Evolutionary conservation across 441 rosid genomes (phyloP), one percentile per base, ranked within the genome.

Genomic region (Pelargonium australe): DNA sequence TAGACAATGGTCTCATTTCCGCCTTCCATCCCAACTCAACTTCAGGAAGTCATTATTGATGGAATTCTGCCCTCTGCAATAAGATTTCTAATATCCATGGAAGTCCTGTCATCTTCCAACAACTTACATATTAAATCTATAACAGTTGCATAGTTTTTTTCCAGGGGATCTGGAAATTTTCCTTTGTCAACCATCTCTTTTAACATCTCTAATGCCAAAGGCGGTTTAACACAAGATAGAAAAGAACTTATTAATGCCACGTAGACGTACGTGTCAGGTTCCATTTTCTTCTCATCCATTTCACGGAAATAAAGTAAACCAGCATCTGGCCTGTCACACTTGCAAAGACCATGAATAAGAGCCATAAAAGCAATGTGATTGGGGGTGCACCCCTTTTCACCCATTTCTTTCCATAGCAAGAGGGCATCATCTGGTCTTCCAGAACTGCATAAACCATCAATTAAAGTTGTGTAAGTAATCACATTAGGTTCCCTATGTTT

Each of bases 371-470:
- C 75, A 63, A 90, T 71, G 77, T 73, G 74, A 66, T 82, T 86
- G 6, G 95, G 92, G 55, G 7, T 63, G 61, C 85, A 84, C 47
- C 79, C 84, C 72, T 76, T 82, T 19, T 65, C 63, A 72, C 49
- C 74, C 97, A 93, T 90, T 76, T 86, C 85, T 69, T 77, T 76
- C 98, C 96, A 89, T 57, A 79, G 68, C 75, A 55, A 63, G 67
- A 86, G 43, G 28, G 98, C 98, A 68, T 89, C 93, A 64, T 86
- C 86, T 9, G 91, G 84, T 76, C 87, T 87, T 77, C 90, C 84
- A 68, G 78, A 83, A 68, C 76, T 72, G 75, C 88, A 93, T 49
- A 86, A 74, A 17, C 95, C 97, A 78, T 85, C 81, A 53, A 89
- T 78, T 66, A 92, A 73, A 69, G 89, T 82, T 17, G 98, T 80